Conservation (phyloP, 371 early-diverging fungal species). For the Rhizopus stolonifer region DNA sequence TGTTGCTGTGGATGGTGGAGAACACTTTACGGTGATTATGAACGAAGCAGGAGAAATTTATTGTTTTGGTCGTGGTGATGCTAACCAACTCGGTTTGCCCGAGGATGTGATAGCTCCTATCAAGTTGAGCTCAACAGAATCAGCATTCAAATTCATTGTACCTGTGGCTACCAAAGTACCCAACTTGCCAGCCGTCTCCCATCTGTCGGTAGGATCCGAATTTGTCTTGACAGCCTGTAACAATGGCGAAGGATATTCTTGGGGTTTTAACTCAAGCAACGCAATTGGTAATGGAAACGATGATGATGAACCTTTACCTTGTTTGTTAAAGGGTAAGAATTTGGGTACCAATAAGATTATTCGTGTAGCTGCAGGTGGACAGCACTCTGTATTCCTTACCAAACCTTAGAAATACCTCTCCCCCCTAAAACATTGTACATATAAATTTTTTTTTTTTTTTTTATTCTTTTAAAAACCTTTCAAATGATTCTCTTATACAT, state of each 20-base stretch:
- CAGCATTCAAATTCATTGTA: conserved; percentile 61
- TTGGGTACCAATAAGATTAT: conserved; percentile 32
- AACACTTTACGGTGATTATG: conserved; percentile 85
- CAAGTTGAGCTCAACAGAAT: conserved; percentile 25
- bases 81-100: conserved; percentile 90
- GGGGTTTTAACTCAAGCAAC: conserved; percentile 89
- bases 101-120: conserved; percentile 18
- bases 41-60: conserved; percentile 73
- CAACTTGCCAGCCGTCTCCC: conserved; percentile 45
- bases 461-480: conserved; percentile 52
- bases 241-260: conserved; percentile 79
- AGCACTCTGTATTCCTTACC: conserved; percentile 70
- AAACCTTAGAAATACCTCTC: conserved; percentile 35
- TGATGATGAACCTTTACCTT: conserved; percentile 59
- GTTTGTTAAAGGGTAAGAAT: conserved; percentile 55
- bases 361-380: conserved; percentile 73
- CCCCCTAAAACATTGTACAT: background rate
- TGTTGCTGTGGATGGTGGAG: conserved; percentile 77
- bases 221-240: conserved; percentile 76
- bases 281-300: conserved; percentile 78
- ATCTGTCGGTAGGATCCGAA: conserved; percentile 83
- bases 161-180: conserved; percentile 58
- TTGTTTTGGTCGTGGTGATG: conserved; percentile 89
- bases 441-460: background rate
- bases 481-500: conserved; percentile 65